phyloP scores from a whole-genome alignment of 768 basidiomycete genomes.

The Mycena filopes region DNA sequence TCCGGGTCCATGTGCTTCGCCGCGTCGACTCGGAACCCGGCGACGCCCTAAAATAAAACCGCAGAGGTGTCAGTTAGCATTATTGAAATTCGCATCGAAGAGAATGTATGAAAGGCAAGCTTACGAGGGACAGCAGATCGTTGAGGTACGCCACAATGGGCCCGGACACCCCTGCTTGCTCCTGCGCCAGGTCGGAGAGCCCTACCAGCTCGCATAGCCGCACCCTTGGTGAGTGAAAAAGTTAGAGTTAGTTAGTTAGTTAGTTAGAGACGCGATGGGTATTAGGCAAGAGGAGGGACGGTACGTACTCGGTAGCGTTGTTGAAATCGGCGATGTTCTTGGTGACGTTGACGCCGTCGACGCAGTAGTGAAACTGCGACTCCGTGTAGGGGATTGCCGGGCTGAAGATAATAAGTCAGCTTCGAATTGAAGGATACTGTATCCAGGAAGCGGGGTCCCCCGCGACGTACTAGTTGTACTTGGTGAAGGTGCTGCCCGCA shows the following conservation, averaged over 20 bases:
- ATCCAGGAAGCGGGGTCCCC: neutral
- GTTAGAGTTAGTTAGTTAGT: too few relatives aligned
- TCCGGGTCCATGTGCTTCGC: constrained; percentile 12
- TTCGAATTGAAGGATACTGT: neutral
- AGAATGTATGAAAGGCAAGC: neutral
- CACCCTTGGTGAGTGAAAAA: too few relatives aligned
- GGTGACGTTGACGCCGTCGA: constrained; percentile 46
- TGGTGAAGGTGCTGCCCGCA: constrained; percentile 5
- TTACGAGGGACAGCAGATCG: constrained; percentile 14
- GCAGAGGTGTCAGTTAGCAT: too few relatives aligned
- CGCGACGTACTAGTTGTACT: constrained; percentile 23
- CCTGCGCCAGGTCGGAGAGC: constrained; percentile 18
- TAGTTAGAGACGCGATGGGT: too few relatives aligned
- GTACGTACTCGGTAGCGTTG: constrained; percentile 50
- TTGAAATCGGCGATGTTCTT: constrained; percentile 52
- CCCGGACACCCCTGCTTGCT: constrained; percentile 1
- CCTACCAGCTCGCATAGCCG: constrained; percentile 12
- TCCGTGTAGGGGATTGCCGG: constrained; percentile 37
- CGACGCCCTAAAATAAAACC: constrained; percentile 8
- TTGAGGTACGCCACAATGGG: constrained; percentile 6
- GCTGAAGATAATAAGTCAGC: too few relatives aligned
- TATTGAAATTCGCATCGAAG: neutral
- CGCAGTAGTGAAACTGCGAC: constrained; percentile 51
- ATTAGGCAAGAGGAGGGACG: too few relatives aligned
- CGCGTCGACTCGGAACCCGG: constrained; percentile 23